Base-by-base conservation (phyloP, 805 yeast genomes). In the Cyberlindnera samutprakarnensis region DNA sequence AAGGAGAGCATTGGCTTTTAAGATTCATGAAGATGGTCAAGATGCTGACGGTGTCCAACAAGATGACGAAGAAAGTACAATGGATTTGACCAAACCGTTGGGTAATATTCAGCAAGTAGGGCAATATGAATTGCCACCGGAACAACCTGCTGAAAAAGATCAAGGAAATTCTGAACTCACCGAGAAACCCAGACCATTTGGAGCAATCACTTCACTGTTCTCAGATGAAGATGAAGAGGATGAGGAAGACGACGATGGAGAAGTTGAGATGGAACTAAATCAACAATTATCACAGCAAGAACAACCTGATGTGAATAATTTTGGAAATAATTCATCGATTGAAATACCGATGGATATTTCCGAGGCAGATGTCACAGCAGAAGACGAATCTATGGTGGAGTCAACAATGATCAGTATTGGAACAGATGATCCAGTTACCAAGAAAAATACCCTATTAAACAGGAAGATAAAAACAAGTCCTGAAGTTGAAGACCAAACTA, bases 51-150 rank as follows among this genome's bases (percentile, higher is more conserved):
- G 23, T 4, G 26, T 27, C 9, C 6, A 28, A 18, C 12, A n/a
- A 8, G 21, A 29, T 24, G 32, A 15, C 4, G 27, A 22, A 14
- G 43, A 46, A 8, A 39, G 40, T 10, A 50, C 53, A 1, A 50
- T 50, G 55, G 54, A 50, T 10, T 42, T 50, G 30, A 50, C 54
- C 0, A 43, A 37, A 23, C 52, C 47, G 3, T 31, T 50, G 30
- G 50, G 54, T 12, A 25, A 25, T 7, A 50, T 50, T 9, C 43
- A 41, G 24, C 34, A 17, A 16, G 23, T 21, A 18, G 24, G 11
- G 11, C 15, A 25, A n/a, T 12, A 14, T 6, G 31, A 29, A 7
- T 27, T 27, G 14, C 12, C 23, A 4, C 28, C 30, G 6, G 14
- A 32, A n/a, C 33, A 18, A 18, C 10, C 15, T 6, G 18, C 29